A percentile compares a stretch with the other conserved stretches of the same genome.
Evolutionary conservation across 257 asterid species (phyloP).

Genomic region (Solanum pennellii): DNA sequence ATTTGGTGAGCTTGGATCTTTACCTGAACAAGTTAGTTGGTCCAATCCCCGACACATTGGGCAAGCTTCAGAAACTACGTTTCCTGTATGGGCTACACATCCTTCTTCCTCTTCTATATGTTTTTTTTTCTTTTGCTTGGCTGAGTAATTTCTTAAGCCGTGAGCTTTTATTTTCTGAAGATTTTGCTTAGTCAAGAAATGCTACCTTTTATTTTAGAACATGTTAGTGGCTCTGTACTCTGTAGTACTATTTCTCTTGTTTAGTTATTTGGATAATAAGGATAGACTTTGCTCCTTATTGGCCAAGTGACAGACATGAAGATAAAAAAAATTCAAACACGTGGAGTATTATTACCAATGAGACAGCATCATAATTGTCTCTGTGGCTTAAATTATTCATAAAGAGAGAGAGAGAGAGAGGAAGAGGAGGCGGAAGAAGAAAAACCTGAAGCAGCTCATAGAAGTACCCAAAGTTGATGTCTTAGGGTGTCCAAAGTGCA

Average conservation of each 20-base stretch:
- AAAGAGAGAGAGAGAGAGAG: background rate
- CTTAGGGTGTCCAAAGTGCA: background rate
- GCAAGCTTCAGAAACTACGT: conserved; percentile 68
- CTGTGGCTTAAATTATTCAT: background rate
- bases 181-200: background rate
- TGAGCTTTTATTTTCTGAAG: background rate
- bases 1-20: conserved; percentile 96
- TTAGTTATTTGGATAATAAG: background rate
- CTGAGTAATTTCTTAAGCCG: background rate
- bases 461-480: background rate
- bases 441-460: background rate
- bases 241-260: background rate
- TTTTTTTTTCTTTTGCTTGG: background rate
- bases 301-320: background rate
- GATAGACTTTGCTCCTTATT: background rate
- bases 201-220: background rate
- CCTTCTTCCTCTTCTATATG: background rate
- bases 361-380: background rate
- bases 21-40: conserved; percentile 65
- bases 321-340: background rate
- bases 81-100: conserved; percentile 51
- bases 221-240: background rate
- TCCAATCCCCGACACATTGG: conserved; percentile 67
- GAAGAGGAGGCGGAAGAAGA: background rate
- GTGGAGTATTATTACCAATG: background rate